Conservation (phyloP, 345 rosid genomes). For the Aquilaria yunnanensis region DNA sequence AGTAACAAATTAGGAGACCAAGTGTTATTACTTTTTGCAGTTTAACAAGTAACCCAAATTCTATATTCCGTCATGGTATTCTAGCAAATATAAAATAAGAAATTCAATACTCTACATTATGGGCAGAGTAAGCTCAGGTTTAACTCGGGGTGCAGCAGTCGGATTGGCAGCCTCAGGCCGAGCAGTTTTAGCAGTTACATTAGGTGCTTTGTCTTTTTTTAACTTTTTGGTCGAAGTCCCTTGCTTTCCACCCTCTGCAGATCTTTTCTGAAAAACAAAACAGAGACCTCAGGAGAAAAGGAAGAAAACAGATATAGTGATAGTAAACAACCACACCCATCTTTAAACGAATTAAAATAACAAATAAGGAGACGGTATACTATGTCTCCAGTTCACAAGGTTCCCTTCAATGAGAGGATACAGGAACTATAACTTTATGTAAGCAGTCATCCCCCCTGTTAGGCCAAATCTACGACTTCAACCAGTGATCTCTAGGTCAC, state of each 20-base stretch:
- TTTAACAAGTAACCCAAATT: neutral
- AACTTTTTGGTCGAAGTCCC: slow-evolving; percentile 75
- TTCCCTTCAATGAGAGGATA: no score
- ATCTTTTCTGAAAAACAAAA: slow-evolving; percentile 57
- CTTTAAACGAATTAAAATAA: neutral
- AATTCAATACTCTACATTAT: slow-evolving; percentile 53
- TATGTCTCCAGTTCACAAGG: no score
- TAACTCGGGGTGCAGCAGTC: slow-evolving; percentile 64
- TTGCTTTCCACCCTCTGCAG: slow-evolving; percentile 79
- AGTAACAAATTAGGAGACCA: neutral
- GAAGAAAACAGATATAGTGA: neutral
- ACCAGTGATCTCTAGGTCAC: no score
- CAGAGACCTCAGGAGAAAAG: slow-evolving; percentile 6
- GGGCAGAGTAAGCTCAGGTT: slow-evolving; percentile 90
- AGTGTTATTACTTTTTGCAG: neutral
- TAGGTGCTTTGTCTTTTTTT: slow-evolving; percentile 78
- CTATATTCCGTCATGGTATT: neutral
- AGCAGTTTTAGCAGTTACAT: slow-evolving; percentile 55
- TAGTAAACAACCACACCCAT: neutral
- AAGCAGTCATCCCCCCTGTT: no score
- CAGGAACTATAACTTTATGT: no score
- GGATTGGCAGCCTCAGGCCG: slow-evolving; percentile 55
- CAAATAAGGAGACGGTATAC: no score
- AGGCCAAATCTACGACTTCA: no score
- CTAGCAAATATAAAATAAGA: slow-evolving; percentile 4